Percentiles rank a stretch among this genome's conserved stretches.
Evolutionary conservation across 345 rosid genomes (phyloP).

Genomic region (Bruguiera sexangula): DNA sequence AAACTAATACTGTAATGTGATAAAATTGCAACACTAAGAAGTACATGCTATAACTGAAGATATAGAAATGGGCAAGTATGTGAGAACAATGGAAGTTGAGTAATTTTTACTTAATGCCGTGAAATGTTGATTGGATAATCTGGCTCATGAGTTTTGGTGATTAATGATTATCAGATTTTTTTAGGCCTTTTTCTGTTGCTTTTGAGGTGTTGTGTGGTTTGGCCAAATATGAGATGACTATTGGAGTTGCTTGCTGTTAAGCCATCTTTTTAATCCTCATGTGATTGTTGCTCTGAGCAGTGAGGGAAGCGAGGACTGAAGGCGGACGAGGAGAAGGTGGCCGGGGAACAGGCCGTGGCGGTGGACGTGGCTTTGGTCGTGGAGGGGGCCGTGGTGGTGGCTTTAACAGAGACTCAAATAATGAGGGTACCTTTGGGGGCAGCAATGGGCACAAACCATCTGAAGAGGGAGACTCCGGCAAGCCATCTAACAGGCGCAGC

Average conservation of each 20-base stretch:
- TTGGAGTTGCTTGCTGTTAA: not conserved
- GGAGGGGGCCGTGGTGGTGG: conserved; percentile 47
- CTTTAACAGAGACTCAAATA: conserved; percentile 54
- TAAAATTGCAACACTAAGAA: too few relatives aligned
- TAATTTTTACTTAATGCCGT: too few relatives aligned
- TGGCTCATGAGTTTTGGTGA: too few relatives aligned
- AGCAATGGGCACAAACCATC: conserved; percentile 55
- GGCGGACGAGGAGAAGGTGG: conserved; percentile 67
- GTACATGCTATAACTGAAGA: too few relatives aligned
- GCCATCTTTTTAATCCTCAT: not conserved
- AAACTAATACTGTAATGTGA: too few relatives aligned
- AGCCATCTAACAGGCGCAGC: conserved; percentile 48
- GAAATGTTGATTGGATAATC: too few relatives aligned
- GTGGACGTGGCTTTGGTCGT: conserved; percentile 52
- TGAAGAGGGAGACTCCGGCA: conserved; percentile 68
- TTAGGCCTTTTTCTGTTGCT: too few relatives aligned
- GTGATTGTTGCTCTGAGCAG: conserved; percentile 32
- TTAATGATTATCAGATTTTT: too few relatives aligned
- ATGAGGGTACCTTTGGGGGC: conserved; percentile 38
- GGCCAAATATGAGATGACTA: not conserved
- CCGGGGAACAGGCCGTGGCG: conserved; percentile 58
- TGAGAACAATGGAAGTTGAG: too few relatives aligned
- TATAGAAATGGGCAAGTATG: too few relatives aligned
- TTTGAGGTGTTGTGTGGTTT: not conserved
- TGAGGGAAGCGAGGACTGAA: conserved; percentile 73